Base-by-base conservation (phyloP, 306 rosid genomes). In the Purshia tridentata region DNA sequence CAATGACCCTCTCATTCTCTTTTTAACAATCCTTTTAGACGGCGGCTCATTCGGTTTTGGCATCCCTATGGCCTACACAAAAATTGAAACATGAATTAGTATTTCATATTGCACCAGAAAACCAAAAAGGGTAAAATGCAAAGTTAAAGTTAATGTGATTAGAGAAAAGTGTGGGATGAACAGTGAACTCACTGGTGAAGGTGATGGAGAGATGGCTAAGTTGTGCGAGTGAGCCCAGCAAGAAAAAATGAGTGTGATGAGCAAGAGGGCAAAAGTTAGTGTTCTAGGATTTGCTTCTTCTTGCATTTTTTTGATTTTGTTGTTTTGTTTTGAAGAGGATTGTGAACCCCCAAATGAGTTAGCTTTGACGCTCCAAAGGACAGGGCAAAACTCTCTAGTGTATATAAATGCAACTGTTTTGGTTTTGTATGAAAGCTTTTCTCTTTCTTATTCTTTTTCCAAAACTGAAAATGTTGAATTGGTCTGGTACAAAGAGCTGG, bases 131-230 rank as follows among this genome's bases (percentile, higher is more conserved):
- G 29, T 35, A 8, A 22, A 47, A 20, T 15, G 29, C 14, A 5
- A 16, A 4, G 46, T 35, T 4, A 50, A n/a, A 48, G 46, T 35
- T 44, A 37, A 4, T 10, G 39, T 12, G 6, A 52, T 12, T 45
- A 4, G 20, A 15, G 1, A 53, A 12, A 49, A 55, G 50, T 9
- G 37, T 29, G 14, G 39, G 19, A 16, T 7, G 42, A 23, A n/a
- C n/a, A n/a, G n/a, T n/a, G n/a, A 54, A 77, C 93, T 55, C 67
- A 84, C 91, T 0, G 85, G 85, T 53, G 88, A 76, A 51, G 84
- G 89, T 0, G 94, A 68, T 46, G 88, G 91, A 61, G 85, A 72
- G 22, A 9, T 46, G 20, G 74, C 37, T 4, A 65, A 65, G 41
- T 53, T 23, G 61, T 55, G 45, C 2, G 84, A 77, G 72, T 59